A percentile compares a stretch with the other conserved stretches of the same genome.
phyloP scores from a whole-genome alignment of 2,329 filamentous ascomycete genomes.

The Zasmidium citrigriseum region DNA sequence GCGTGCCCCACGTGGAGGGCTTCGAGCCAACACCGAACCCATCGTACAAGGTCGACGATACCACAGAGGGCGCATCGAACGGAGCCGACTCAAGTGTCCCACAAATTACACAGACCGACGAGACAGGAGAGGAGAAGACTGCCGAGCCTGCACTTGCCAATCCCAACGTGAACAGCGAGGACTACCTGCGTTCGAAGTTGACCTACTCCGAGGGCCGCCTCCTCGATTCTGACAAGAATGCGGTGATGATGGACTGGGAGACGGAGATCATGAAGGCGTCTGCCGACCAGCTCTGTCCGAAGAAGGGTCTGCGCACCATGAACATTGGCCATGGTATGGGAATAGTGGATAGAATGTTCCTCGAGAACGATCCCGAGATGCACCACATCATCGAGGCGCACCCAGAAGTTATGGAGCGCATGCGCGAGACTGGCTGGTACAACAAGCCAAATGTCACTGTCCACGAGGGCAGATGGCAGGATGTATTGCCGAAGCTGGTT shows the following conservation, averaged over 20 bases:
- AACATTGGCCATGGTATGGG: constrained; percentile 56
- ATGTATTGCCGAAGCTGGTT: constrained; percentile 47
- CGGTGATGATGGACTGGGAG: constrained; percentile 57
- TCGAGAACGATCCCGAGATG: constrained; percentile 43
- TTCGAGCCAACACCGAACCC: constrained; percentile 37
- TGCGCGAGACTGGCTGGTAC: constrained; percentile 50
- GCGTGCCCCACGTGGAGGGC: constrained; percentile 23
- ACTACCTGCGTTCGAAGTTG: constrained; percentile 50
- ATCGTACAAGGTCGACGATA: constrained; percentile 31
- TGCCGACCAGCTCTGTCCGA: constrained; percentile 44
- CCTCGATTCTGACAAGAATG: constrained; percentile 52
- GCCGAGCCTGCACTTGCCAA: constrained; percentile 32
- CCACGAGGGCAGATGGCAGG: constrained; percentile 53
- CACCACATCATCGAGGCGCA: constrained; percentile 57
- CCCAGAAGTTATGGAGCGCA: constrained; percentile 47
- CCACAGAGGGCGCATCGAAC: constrained; percentile 14
- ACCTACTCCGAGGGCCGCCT: constrained; percentile 50
- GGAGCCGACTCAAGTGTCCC: constrained; percentile 24
- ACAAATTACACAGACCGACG: constrained; percentile 27
- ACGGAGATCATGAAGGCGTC: constrained; percentile 50
- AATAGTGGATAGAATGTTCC: constrained; percentile 51
- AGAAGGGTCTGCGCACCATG: constrained; percentile 45
- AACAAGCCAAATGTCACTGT: constrained; percentile 51
- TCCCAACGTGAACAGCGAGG: constrained; percentile 46
- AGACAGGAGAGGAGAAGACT: constrained; percentile 26